These are phyloP conservation scores for Knoxia roxburghii DNA, from an alignment of 257 asterid species.

Conservation along the genomic window DNA sequence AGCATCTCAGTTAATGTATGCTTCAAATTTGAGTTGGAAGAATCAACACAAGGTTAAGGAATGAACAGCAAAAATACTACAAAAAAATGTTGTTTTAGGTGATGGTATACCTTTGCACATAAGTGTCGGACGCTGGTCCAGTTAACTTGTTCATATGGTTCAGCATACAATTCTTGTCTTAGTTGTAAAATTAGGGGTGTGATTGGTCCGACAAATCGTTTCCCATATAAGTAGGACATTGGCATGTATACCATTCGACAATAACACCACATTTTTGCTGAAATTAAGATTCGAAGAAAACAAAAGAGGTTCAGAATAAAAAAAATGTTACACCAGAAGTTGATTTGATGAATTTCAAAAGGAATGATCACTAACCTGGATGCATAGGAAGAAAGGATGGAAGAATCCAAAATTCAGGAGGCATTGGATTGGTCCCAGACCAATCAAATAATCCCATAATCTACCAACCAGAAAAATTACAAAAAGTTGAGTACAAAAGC, in stretches of 20 bases:
- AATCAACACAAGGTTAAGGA: neutral
- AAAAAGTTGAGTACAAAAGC: neutral
- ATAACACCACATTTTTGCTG: constrained; percentile 35
- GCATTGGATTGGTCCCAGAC: constrained; percentile 30
- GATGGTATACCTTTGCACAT: constrained; percentile 34
- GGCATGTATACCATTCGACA: constrained; percentile 35
- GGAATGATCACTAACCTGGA: constrained; percentile 19
- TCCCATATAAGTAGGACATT: constrained; percentile 40
- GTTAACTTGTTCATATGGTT: constrained; percentile 24
- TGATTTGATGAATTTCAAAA: neutral
- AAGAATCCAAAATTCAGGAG: constrained; percentile 31
- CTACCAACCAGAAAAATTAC: constrained; percentile 8
- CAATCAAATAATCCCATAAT: constrained; percentile 26
- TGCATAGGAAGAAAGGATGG: constrained; percentile 30
- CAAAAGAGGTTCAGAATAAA: neutral
- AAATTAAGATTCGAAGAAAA: neutral
- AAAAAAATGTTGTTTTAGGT: neutral
- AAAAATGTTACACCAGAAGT: too few species aligned
- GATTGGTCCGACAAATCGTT: constrained; percentile 32
- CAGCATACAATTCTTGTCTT: constrained; percentile 27
- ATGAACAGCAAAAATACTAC: neutral
- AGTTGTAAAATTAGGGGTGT: constrained; percentile 22
- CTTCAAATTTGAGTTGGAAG: neutral
- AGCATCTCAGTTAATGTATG: neutral
- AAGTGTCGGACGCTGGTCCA: constrained; percentile 26